phyloP scores from a whole-genome alignment of 805 yeast genomes.

The Sungouiella thailandica region DNA sequence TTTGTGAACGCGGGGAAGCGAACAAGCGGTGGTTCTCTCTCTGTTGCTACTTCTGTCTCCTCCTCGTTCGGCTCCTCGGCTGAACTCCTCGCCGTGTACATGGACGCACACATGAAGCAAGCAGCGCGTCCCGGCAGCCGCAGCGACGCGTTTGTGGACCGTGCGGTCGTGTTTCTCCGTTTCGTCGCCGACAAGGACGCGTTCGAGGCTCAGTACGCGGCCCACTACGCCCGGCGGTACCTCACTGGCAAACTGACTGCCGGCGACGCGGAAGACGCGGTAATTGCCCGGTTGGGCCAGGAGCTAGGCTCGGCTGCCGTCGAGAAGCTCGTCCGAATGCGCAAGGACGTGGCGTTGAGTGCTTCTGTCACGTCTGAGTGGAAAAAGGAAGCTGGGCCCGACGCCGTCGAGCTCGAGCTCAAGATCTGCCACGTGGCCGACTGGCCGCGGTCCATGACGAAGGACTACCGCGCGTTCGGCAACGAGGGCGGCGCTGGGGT shows the following conservation, averaged over 20 bases:
- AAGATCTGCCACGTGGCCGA: slow-evolving; percentile 40
- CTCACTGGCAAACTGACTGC: slow-evolving; percentile 30
- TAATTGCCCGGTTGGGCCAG: slow-evolving; percentile 62
- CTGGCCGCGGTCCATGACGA: slow-evolving; percentile 45
- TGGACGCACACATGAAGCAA: slow-evolving; percentile 38
- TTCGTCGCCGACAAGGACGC: slow-evolving; percentile 77
- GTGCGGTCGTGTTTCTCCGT: slow-evolving; percentile 58
- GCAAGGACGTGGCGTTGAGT: slow-evolving; percentile 62
- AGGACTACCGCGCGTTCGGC: slow-evolving; percentile 32
- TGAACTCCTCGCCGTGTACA: slow-evolving; percentile 35
- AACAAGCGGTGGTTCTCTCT: slow-evolving; percentile 38
- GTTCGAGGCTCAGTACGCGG: slow-evolving; percentile 80
- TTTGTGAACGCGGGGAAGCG: slow-evolving; percentile 51
- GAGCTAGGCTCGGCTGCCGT: slow-evolving; percentile 69
- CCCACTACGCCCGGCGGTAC: slow-evolving; percentile 79
- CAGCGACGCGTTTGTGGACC: slow-evolving; percentile 40
- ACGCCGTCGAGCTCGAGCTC: slow-evolving; percentile 31
- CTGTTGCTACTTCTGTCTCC: slow-evolving; percentile 11
- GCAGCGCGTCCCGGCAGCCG: slow-evolving; percentile 14
- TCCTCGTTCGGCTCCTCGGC: no score
- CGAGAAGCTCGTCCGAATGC: slow-evolving; percentile 80
- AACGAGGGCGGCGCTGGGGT: no score
- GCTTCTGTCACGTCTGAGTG: slow-evolving; percentile 35
- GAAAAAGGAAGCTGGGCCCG: slow-evolving; percentile 20
- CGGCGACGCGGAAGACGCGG: slow-evolving; percentile 59